A percentile compares a stretch with the other conserved stretches of the same genome.
phyloP scores from a whole-genome alignment of 2,329 filamentous ascomycete species.

The Fusarium albosuccineum region DNA sequence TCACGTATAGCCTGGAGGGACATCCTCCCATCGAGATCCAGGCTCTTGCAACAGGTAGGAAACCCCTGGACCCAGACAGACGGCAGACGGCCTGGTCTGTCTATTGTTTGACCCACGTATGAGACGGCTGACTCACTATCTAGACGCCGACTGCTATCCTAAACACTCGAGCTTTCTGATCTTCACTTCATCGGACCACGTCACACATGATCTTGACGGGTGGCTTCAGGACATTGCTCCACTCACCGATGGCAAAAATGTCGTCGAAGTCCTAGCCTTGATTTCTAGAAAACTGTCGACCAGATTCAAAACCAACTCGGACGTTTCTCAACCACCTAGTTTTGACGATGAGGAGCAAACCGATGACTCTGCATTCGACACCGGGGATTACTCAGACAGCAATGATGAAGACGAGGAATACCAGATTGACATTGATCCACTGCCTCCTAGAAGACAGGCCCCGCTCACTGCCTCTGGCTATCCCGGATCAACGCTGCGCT shows the following conservation, averaged over 20 bases:
- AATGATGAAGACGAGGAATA: constrained; percentile 34
- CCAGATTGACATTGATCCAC: constrained; percentile 31
- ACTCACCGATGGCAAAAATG: constrained; percentile 49
- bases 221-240: constrained; percentile 57
- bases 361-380: constrained; percentile 26
- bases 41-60: constrained; percentile 53
- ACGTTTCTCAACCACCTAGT: neutral
- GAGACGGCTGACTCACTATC: neutral
- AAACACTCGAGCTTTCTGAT: constrained; percentile 56
- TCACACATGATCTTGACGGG: constrained; percentile 55
- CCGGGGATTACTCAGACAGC: constrained; percentile 11
- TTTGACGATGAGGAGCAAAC: constrained; percentile 3
- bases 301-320: constrained; percentile 16
- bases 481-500: constrained; percentile 12
- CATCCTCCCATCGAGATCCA: constrained; percentile 53
- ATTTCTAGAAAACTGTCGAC: constrained; percentile 31
- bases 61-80: no score
- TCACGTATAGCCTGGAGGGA: constrained; percentile 60
- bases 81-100: no score
- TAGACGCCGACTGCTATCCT: constrained; percentile 55
- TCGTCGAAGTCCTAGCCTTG: constrained; percentile 34
- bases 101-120: no score
- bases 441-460: constrained; percentile 11
- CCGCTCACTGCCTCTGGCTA: neutral
- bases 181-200: constrained; percentile 56